A percentile compares a stretch with the other conserved stretches of the same genome.
These are phyloP conservation scores for Candida insectorum DNA, from an alignment of 805 yeast species.

Conservation along the genomic window DNA sequence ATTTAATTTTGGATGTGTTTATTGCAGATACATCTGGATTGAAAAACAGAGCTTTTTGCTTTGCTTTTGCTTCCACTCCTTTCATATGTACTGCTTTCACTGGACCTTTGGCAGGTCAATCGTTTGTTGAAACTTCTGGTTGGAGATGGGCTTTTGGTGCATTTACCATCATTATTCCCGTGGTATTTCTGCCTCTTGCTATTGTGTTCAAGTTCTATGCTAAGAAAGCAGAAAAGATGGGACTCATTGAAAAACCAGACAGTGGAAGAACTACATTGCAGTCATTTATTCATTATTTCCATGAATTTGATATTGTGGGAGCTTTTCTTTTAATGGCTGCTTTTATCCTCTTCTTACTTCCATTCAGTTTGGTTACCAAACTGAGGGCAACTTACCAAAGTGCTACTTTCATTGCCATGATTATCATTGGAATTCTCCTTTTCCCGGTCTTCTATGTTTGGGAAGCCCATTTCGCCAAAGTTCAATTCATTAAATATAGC, in stretches of 20 bases:
- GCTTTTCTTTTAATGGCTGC: constrained; percentile 34
- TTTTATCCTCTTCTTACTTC: constrained; percentile 33
- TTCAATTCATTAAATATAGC: constrained; percentile 19
- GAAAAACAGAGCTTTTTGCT: constrained; percentile 21
- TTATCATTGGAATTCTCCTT: constrained; percentile 30
- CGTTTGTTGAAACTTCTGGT: constrained; percentile 24
- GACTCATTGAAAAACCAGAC: constrained; percentile 2
- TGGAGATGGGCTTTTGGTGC: constrained; percentile 56
- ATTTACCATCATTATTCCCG: constrained; percentile 46
- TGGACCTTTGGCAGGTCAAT: constrained; percentile 32
- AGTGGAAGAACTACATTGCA: constrained; percentile 1
- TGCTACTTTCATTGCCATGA: constrained; percentile 42
- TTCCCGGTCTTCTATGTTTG: constrained; percentile 6
- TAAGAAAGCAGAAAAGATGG: constrained; percentile 21
- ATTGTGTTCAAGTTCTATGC: constrained; percentile 29
- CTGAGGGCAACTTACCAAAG: constrained; percentile 31
- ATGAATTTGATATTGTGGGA: constrained; percentile 37
- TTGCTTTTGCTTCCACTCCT: constrained; percentile 28
- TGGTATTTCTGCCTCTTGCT: constrained; percentile 31
- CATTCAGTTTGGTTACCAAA: constrained; percentile 29
- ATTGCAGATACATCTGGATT: constrained; percentile 21
- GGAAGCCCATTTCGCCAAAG: constrained; percentile 12
- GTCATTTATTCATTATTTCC: constrained; percentile 23
- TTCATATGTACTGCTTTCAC: constrained; percentile 40
- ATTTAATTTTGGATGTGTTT: constrained; percentile 16